Evolutionary conservation across 116 monocot genomes (phyloP).

Genomic region (Thalassia testudinum): DNA sequence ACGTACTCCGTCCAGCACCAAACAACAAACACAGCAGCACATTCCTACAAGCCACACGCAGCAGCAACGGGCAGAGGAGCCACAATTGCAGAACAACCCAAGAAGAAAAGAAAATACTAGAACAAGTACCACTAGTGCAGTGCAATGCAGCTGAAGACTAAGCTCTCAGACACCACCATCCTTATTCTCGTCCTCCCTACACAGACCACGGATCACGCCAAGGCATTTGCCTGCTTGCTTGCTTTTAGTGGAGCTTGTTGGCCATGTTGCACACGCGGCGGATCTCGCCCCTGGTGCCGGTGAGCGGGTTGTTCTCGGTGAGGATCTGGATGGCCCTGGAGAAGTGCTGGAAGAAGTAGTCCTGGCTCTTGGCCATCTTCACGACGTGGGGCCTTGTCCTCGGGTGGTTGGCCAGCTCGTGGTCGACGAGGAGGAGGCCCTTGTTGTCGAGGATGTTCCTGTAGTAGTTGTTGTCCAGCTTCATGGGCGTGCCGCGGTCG

Average conservation of each 20-base stretch:
- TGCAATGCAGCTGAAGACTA: too few species aligned
- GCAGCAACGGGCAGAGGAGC: too few species aligned
- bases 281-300: constrained; percentile 63
- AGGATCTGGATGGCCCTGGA: constrained; percentile 40
- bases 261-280: constrained; percentile 46
- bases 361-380: constrained; percentile 84
- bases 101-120: too few species aligned
- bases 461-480: constrained; percentile 94
- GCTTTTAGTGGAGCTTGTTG: constrained; percentile 37
- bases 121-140: too few species aligned
- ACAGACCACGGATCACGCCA: too few species aligned
- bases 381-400: constrained; percentile 48
- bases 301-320: constrained; percentile 80
- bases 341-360: constrained; percentile 77
- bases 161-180: too few species aligned
- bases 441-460: constrained; percentile 70
- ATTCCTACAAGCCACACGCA: too few species aligned
- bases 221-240: too few species aligned
- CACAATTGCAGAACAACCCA: too few species aligned
- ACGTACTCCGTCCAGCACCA: too few species aligned
- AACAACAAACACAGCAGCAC: too few species aligned
- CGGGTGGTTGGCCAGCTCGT: constrained; percentile 52
- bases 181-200: too few species aligned
- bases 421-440: constrained; percentile 74
- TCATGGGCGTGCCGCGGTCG: constrained; percentile 80